Conservation (phyloP, 805 yeast genomes). For the Barnettozyma pratensis region DNA sequence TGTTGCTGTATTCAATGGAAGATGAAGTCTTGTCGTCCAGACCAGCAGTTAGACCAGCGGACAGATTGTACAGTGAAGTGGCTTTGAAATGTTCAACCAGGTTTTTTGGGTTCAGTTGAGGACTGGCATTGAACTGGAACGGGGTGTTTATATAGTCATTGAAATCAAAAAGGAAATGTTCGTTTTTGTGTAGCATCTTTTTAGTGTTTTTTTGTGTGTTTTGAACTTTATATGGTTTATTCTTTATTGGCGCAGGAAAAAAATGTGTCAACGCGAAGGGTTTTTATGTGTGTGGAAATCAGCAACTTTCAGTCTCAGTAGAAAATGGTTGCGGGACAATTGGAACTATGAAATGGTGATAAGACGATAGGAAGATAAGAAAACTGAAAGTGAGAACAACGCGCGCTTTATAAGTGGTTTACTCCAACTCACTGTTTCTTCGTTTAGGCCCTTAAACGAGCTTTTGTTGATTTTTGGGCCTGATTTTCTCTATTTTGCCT, state of each 20-base stretch:
- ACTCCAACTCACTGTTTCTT: not conserved
- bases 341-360: not conserved
- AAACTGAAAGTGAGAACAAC: not conserved
- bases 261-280: not conserved
- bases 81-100: slow-evolving; percentile 2
- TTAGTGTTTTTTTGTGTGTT: not conserved
- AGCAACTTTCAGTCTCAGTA: not conserved
- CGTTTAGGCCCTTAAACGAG: not conserved
- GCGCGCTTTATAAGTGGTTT: not conserved
- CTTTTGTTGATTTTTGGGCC: slow-evolving; percentile 5
- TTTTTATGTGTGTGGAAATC: not conserved
- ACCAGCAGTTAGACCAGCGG: not conserved
- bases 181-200: slow-evolving; percentile 19
- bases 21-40: no score
- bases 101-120: not conserved
- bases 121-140: slow-evolving; percentile 7
- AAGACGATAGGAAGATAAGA: not conserved
- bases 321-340: no score
- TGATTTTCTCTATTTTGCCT: not conserved
- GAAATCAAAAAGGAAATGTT: slow-evolving; percentile 14
- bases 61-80: not conserved
- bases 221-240: not conserved
- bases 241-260: not conserved
- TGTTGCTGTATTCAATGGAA: no score
- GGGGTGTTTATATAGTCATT: slow-evolving; percentile 19